These are phyloP conservation scores for Tylopilus rubrobrunneus DNA, from an alignment of 768 basidiomycete genomes.

Conservation along the genomic window DNA sequence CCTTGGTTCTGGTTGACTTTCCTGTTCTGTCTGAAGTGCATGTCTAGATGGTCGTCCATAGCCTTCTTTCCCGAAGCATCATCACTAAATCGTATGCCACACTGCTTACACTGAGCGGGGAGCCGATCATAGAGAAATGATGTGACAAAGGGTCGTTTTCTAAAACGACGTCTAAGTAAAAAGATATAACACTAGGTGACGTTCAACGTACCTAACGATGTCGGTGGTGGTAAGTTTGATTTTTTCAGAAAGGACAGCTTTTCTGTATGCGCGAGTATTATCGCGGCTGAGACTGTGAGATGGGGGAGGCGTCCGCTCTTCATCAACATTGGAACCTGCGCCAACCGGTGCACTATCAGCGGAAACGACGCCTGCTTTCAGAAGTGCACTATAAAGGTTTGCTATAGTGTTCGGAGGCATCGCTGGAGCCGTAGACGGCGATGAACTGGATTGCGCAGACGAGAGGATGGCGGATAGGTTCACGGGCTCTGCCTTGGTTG, in stretches of 20 bases:
- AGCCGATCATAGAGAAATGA: conserved; percentile 73
- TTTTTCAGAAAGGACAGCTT: conserved; percentile 52
- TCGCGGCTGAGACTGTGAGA: conserved; percentile 40
- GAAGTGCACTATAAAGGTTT: conserved; percentile 60
- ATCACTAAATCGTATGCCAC: conserved; percentile 83
- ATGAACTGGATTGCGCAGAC: conserved; percentile 21
- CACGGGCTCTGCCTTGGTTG: conserved; percentile 29
- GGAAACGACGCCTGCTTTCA: conserved; percentile 78
- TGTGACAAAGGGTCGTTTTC: conserved; percentile 52
- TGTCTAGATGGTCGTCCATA: conserved; percentile 88
- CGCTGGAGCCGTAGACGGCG: conserved; percentile 22
- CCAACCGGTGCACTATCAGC: conserved; percentile 49
- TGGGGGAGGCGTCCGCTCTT: conserved; percentile 31
- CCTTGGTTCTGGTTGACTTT: conserved; percentile 75
- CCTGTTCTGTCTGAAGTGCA: conserved; percentile 93
- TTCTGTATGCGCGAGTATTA: conserved; percentile 54
- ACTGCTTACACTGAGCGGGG: conserved; percentile 87
- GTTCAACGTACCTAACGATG: conserved; percentile 57
- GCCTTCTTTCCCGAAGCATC: conserved; percentile 64
- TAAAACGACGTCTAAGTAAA: conserved; percentile 22
- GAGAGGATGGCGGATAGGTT: conserved; percentile 30
- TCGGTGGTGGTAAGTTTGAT: conserved; percentile 66
- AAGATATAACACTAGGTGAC: background rate
- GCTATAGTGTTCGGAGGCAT: conserved; percentile 41
- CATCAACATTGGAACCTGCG: conserved; percentile 34